Evolutionary conservation across 176 grass and related monocot genomes (phyloP), one percentile per base, ranked within the genome.

Genomic region (Phragmites australis): DNA sequence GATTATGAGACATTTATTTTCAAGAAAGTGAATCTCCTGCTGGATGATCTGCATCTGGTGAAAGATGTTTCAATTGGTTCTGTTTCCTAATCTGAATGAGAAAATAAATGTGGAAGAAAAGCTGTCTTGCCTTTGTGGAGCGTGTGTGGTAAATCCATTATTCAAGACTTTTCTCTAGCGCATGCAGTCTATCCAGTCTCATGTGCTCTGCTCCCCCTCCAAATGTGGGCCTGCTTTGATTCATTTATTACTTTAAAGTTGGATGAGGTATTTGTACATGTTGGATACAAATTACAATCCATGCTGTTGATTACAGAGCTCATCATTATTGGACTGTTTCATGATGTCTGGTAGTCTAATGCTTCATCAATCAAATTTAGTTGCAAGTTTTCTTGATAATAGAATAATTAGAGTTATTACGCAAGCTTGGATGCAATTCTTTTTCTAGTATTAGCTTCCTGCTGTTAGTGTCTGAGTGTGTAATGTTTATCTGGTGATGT

Each of bases 31-130:
- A 69, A 90, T 90, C 75, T 88, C 85, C 67, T 90, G 85, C 16
- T 86, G 83, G 85, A 93, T 90, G 68, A 88, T 76, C 70, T 85
- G 74, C 85, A 85, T 93, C 88, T 93, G 84, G 6, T 66, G 22
- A 67, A 44, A 75, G 6, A 69, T 51, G 27, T 26, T 9, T 40
- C 81, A 46, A 53, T 64, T 73, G 23, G 26, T 56, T 40, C 58
- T 44, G 3, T 37, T 70, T 5, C n/a, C 29, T 14, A 30, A 37
- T 75, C 34, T 48, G 46, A 75, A 56, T 51, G 1, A 59, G 15
- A 15, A 27, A 45, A 18, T 5, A 39, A 46, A 2, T 70, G 8
- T 12, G 50, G 49, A 41, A 3, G n/a, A 37, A 53, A 14, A 65
- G 8, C 2, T 32, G 29, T 74, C 17, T 75, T 74, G 70, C 91